Evolutionary conservation across 2,329 filamentous ascomycete species (phyloP).

Genomic region (Fusarium temperatum): DNA sequence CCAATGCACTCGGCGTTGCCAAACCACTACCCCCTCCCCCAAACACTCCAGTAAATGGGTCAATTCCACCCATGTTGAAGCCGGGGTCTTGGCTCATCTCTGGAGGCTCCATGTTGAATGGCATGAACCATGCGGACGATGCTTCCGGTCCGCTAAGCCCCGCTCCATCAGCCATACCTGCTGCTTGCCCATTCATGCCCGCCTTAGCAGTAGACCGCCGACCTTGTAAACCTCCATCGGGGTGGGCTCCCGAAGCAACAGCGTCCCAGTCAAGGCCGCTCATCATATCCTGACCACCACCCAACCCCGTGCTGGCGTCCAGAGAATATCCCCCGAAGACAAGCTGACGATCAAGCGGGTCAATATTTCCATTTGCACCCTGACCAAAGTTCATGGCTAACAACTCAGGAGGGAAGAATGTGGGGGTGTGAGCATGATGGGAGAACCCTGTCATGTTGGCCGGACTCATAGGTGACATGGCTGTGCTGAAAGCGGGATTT

Average conservation of each 20-base stretch:
- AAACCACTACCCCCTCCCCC: constrained; percentile 50
- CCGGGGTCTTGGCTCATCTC: constrained; percentile 62
- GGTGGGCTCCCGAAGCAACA: constrained; percentile 47
- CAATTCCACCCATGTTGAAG: constrained; percentile 54
- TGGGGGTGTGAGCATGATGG: constrained; percentile 49
- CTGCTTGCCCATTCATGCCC: constrained; percentile 43
- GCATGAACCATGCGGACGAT: constrained; percentile 86
- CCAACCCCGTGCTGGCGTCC: constrained; percentile 52
- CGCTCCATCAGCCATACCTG: constrained; percentile 31
- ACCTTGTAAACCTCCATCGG: constrained; percentile 38
- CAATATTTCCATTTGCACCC: constrained; percentile 62
- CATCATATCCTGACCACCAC: constrained; percentile 51
- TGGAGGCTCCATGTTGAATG: constrained; percentile 88
- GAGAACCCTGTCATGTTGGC: constrained; percentile 53
- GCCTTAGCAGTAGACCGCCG: constrained; percentile 43
- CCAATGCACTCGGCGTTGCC: constrained; percentile 48
- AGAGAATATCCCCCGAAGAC: constrained; percentile 77
- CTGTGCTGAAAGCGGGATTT: constrained; percentile 54
- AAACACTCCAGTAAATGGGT: constrained; percentile 62
- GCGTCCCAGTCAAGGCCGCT: constrained; percentile 57
- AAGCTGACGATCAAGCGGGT: constrained; percentile 78
- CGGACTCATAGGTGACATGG: constrained; percentile 63
- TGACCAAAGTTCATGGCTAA: constrained; percentile 62
- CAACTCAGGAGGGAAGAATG: constrained; percentile 62
- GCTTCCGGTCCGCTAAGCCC: constrained; percentile 53